Evolutionary conservation across 805 yeast genomes (phyloP).

Genomic region (Dipodascopsis uninucleata): DNA sequence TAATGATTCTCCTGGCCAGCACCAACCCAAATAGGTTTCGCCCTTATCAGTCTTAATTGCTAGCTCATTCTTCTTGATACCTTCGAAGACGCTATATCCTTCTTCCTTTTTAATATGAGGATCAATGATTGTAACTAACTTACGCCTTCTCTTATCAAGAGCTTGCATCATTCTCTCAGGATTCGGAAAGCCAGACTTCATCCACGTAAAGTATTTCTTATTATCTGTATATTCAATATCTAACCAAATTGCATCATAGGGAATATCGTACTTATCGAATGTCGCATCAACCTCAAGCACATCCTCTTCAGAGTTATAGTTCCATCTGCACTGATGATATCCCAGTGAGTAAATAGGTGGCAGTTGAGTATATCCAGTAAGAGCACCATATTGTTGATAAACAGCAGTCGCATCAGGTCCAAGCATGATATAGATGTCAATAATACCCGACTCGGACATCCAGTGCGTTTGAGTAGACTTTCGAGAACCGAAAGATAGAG

Average conservation of each 20-base stretch:
- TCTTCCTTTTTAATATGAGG: conserved; percentile 71
- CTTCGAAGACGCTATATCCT: conserved; percentile 62
- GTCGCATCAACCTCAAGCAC: conserved; percentile 64
- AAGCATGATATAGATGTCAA: conserved; percentile 69
- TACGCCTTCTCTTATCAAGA: conserved; percentile 69
- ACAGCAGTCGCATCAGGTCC: conserved; percentile 57
- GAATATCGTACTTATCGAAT: conserved; percentile 72
- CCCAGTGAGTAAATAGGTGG: conserved; percentile 82
- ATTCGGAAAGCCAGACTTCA: conserved; percentile 64
- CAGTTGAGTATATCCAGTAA: conserved; percentile 69
- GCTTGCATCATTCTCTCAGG: conserved; percentile 64
- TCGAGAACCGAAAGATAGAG: conserved; percentile 15
- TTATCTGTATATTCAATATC: conserved; percentile 88
- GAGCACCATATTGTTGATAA: conserved; percentile 54
- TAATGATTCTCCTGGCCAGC: conserved; percentile 96
- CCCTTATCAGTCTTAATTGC: conserved; percentile 50
- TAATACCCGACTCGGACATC: conserved; percentile 86
- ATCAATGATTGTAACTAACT: conserved; percentile 79
- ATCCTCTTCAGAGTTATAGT: conserved; percentile 84
- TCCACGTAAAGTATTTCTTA: conserved; percentile 92
- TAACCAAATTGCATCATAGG: conserved; percentile 90
- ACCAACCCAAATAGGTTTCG: conserved; percentile 69
- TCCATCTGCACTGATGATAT: conserved; percentile 97
- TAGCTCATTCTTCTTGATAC: conserved; percentile 42
- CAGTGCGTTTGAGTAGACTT: conserved; percentile 62